These are phyloP conservation scores for Acacia concinna DNA, from an alignment of 331 rosid genomes.

Conservation along the genomic window DNA sequence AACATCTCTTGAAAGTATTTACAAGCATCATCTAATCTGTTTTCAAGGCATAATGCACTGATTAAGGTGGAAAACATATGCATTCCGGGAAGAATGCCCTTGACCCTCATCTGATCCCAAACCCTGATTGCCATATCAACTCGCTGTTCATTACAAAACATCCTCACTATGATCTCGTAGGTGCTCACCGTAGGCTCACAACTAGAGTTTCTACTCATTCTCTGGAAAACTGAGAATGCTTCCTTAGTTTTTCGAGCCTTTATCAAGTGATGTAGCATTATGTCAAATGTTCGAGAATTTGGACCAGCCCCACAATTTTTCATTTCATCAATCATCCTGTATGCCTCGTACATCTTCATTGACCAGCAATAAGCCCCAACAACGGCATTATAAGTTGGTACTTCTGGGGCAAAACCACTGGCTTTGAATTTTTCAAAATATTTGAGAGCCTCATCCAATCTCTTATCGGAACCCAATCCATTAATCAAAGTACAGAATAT, in stretches of 20 bases:
- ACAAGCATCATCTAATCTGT: slow-evolving; percentile 71
- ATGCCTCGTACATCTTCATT: slow-evolving; percentile 54
- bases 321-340: slow-evolving; percentile 60
- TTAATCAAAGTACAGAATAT: slow-evolving; percentile 75
- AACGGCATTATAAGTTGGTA: slow-evolving; percentile 80
- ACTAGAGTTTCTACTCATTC: slow-evolving; percentile 51
- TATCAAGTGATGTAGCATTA: slow-evolving; percentile 67
- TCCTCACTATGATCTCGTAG: slow-evolving; percentile 69
- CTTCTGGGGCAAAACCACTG: slow-evolving; percentile 56
- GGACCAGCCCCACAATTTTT: slow-evolving; percentile 62
- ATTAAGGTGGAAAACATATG: slow-evolving; percentile 75
- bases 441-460: slow-evolving; percentile 68
- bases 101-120: slow-evolving; percentile 74
- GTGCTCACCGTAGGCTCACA: slow-evolving; percentile 75
- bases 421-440: slow-evolving; percentile 56
- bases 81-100: slow-evolving; percentile 75
- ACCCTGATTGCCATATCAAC: slow-evolving; percentile 61
- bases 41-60: slow-evolving; percentile 55
- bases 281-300: slow-evolving; percentile 71
- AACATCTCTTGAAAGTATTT: slow-evolving; percentile 76
- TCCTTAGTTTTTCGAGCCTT: slow-evolving; percentile 58
- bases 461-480: slow-evolving; percentile 72
- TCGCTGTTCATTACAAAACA: slow-evolving; percentile 66
- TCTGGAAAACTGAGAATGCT: slow-evolving; percentile 62
- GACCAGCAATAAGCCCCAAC: slow-evolving; percentile 87